These are phyloP conservation scores for Trametes polyzona DNA, from an alignment of 1,284 basidiomycete species.

Conservation along the genomic window DNA sequence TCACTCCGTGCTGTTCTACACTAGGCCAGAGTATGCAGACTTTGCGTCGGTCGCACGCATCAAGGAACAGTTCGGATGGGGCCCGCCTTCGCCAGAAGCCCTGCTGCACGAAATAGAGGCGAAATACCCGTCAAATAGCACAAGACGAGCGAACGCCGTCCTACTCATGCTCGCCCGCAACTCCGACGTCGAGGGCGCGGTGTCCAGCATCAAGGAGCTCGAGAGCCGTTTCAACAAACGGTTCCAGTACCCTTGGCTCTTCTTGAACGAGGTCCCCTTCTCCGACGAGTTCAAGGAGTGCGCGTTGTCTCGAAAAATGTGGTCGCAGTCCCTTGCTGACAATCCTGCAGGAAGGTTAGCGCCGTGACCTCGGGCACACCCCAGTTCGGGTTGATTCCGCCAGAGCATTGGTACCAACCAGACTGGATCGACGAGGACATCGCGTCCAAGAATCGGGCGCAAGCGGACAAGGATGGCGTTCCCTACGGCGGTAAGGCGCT, in stretches of 20 bases:
- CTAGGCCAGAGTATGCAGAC: slow-evolving; percentile 37
- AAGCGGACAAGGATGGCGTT: slow-evolving; percentile 77
- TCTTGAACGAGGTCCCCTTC: slow-evolving; percentile 76
- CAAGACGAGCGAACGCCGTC: slow-evolving; percentile 37
- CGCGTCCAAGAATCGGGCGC: slow-evolving; percentile 67
- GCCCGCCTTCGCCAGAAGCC: neutral
- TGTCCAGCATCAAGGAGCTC: slow-evolving; percentile 57
- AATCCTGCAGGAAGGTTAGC: slow-evolving; percentile 42
- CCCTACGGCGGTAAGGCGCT: slow-evolving; percentile 55
- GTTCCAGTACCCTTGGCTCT: slow-evolving; percentile 74
- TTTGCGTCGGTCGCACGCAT: slow-evolving; percentile 28
- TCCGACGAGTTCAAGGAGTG: slow-evolving; percentile 72
- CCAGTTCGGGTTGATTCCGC: slow-evolving; percentile 46
- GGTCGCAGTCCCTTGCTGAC: neutral
- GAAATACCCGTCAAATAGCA: slow-evolving; percentile 2
- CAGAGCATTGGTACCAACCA: slow-evolving; percentile 86
- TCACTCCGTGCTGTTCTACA: slow-evolving; percentile 38
- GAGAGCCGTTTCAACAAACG: slow-evolving; percentile 71
- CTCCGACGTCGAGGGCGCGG: slow-evolving; percentile 61
- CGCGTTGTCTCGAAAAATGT: slow-evolving; percentile 4
- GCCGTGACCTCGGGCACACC: slow-evolving; percentile 43
- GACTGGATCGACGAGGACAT: slow-evolving; percentile 81
- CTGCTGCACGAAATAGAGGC: neutral
- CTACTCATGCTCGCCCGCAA: slow-evolving; percentile 65
- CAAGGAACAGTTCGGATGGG: slow-evolving; percentile 20